phyloP scores from a whole-genome alignment of 257 asterid genomes.

The Jacaranda mimosifolia region DNA sequence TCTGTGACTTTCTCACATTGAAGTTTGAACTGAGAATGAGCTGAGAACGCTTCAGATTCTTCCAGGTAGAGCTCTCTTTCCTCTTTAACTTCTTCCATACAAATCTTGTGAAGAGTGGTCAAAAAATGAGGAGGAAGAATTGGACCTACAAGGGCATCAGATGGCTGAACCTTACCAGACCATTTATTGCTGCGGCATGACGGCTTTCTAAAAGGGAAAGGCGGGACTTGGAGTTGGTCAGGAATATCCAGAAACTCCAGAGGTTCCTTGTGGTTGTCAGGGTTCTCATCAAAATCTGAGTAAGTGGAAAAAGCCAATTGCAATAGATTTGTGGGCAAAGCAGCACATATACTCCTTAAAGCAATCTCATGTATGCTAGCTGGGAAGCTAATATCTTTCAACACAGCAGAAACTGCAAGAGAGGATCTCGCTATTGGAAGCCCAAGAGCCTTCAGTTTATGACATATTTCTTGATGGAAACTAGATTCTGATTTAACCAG shows the following conservation, averaged over 20 bases:
- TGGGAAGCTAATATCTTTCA: conserved; percentile 63
- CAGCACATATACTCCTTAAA: conserved; percentile 52
- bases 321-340: conserved; percentile 56
- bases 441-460: conserved; percentile 50
- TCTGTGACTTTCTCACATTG: conserved; percentile 59
- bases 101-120: conserved; percentile 55
- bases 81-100: conserved; percentile 44
- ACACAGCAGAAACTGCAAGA: conserved; percentile 35
- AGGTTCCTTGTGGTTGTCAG: conserved; percentile 36
- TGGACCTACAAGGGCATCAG: conserved; percentile 53
- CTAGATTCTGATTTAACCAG: conserved; percentile 19
- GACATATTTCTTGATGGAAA: conserved; percentile 54
- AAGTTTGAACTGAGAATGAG: conserved; percentile 49
- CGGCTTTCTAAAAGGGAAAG: conserved; percentile 57
- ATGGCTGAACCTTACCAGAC: conserved; percentile 52
- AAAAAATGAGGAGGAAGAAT: conserved; percentile 65
- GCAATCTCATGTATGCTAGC: conserved; percentile 75
- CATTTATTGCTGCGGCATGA: conserved; percentile 56
- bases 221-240: conserved; percentile 45
- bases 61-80: conserved; percentile 37
- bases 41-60: conserved; percentile 53
- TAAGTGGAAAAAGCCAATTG: conserved; percentile 54
- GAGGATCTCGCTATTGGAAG: conserved; percentile 39
- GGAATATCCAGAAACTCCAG: conserved; percentile 57
- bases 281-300: conserved; percentile 41